Base-by-base conservation (phyloP, 495 filamentous ascomycete genomes). In the Aspergillus mulundensis region DNA sequence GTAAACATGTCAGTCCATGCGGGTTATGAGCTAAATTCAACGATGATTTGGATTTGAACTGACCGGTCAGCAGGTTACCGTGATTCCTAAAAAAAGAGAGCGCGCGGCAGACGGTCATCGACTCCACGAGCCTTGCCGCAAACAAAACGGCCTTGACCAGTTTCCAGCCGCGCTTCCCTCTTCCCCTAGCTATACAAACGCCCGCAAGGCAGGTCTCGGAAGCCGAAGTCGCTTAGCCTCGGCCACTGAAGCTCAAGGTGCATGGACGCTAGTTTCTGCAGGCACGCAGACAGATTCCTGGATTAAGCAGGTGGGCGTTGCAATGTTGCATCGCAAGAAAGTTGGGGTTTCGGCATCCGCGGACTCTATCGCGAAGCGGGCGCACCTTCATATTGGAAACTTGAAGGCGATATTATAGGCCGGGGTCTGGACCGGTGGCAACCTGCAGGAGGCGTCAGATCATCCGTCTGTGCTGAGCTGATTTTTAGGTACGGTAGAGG, bases 241-340 rank as follows among this genome's bases (percentile, higher is more conserved):
- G n/a, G n/a, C n/a, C 32, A 36, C 7, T 14, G 12, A 46, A 23
- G 28, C 19, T 21, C 25, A 28, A 28, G 25, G 8, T 28, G 42
- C 52, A 21, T 20, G 7, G 20, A 15, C 19, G 8, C 38, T 40
- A 40, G 45, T 40, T 6, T 1, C 23, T 28, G 18, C 34, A 1
- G 23, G 24, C 19, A 57, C 54, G 24, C 46, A 50, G 20, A 12
- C 25, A 16, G 44, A 38, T 10, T 50, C 50, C 54, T 57, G 54
- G 54, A 49, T 57, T 14, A 39, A 57, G 25, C 54, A 50, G 25
- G 28, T 57, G 6, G 40, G 47, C 5, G 38, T 34, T 19, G 46
- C 46, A 25, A 4, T 57, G 18, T 28, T 7, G 16, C 24, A 50
- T 40, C 12, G 32, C 12, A 25, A 16, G 38, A 36, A 20, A 11